Conservation (phyloP, 768 basidiomycete species). For the Galerina marginata region DNA sequence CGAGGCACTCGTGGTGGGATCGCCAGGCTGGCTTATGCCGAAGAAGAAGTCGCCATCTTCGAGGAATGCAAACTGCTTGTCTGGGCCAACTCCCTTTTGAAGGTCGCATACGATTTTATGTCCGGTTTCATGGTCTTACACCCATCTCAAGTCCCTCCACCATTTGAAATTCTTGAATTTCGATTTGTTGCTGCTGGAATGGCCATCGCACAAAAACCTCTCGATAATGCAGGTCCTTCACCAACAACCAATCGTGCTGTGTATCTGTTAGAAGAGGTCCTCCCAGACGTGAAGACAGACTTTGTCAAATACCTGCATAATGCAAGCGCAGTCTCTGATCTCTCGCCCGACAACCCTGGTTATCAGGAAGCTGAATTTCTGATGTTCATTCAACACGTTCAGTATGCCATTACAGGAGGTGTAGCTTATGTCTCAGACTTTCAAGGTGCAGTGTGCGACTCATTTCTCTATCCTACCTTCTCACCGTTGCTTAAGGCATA, state of each 20-base stretch:
- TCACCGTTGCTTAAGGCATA: slow-evolving; percentile 8
- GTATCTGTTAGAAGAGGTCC: slow-evolving; percentile 20
- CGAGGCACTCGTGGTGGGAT: background rate
- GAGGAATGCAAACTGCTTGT: slow-evolving; percentile 3
- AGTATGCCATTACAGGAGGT: background rate
- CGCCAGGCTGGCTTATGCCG: background rate
- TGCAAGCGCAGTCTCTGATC: background rate
- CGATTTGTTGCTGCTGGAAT: slow-evolving; percentile 16
- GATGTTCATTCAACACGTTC: background rate
- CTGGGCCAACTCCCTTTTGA: slow-evolving; percentile 6
- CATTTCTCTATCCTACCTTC: no score
- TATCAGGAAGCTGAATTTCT: background rate
- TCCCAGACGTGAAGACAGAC: background rate
- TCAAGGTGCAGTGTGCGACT: background rate
- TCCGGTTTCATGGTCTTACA: background rate
- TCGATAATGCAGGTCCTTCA: background rate
- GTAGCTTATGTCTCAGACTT: slow-evolving; percentile 4
- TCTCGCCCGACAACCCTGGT: background rate
- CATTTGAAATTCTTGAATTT: slow-evolving; percentile 1
- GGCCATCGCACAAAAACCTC: background rate
- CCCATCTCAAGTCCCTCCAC: background rate
- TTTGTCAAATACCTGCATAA: slow-evolving; percentile 7
- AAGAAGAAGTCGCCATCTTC: background rate
- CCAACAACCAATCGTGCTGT: background rate
- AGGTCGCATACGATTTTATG: background rate